These are phyloP conservation scores for Prorocentrum cordatum DNA, from an alignment of 169 alveolate species.

Conservation along the genomic window DNA sequence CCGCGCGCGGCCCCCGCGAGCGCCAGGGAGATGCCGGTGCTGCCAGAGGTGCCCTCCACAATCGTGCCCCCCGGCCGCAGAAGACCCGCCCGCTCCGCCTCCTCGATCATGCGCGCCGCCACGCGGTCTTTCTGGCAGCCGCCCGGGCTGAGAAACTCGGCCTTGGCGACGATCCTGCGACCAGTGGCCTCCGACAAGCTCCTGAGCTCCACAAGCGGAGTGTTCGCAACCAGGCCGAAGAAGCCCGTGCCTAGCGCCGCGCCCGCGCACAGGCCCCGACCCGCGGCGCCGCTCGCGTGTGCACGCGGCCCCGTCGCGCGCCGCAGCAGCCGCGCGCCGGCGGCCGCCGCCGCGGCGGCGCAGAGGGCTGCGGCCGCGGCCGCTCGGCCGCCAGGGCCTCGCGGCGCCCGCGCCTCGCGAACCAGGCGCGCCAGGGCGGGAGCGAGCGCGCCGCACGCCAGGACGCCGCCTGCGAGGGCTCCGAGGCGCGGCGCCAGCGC, in stretches of 20 bases:
- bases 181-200: background rate
- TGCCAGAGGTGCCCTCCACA: constrained; percentile 53
- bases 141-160: constrained; percentile 46
- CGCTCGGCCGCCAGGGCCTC: too few relatives aligned
- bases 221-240: constrained; percentile 24
- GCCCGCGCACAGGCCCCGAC: too few relatives aligned
- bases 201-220: constrained; percentile 32
- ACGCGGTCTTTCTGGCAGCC: constrained; percentile 65
- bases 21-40: constrained; percentile 44
- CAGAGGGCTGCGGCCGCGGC: too few relatives aligned
- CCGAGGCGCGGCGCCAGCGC: too few relatives aligned
- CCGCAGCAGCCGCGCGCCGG: too few relatives aligned
- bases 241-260: background rate
- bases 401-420: too few relatives aligned
- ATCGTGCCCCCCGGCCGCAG: background rate
- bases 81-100: background rate
- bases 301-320: too few relatives aligned
- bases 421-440: too few relatives aligned
- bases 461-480: too few relatives aligned
- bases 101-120: constrained; percentile 46
- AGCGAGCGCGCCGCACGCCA: too few relatives aligned
- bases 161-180: constrained; percentile 16
- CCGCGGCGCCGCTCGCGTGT: too few relatives aligned
- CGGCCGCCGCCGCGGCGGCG: too few relatives aligned
- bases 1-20: constrained; percentile 35